Evolutionary conservation across 2,329 filamentous ascomycete species (phyloP).

Genomic region (Fusarium brevicatenulatum): DNA sequence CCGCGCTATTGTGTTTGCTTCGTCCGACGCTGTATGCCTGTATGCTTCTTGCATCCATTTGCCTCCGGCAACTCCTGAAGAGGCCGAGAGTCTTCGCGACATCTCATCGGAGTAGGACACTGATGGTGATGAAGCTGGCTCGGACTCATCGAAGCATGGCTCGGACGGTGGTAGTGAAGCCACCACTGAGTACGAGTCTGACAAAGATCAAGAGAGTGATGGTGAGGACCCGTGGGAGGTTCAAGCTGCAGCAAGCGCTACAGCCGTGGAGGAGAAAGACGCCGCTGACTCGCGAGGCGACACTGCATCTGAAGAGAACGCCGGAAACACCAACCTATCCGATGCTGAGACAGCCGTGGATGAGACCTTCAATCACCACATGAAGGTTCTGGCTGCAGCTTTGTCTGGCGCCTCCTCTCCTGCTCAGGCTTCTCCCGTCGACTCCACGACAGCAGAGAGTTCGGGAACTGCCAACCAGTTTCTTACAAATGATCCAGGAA

Average conservation of each 20-base stretch:
- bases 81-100: not conserved
- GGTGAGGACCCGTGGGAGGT: not conserved
- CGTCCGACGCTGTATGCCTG: accelerated
- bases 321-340: no score
- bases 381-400: not conserved
- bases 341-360: not conserved
- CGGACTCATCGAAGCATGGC: not conserved
- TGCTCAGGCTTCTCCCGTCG: not conserved
- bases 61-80: not conserved
- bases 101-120: not conserved
- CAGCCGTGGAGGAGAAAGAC: not conserved
- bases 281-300: not conserved
- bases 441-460: not conserved
- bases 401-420: not conserved
- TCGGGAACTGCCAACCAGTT: not conserved
- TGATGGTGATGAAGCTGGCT: not conserved
- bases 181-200: not conserved
- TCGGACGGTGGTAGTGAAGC: not conserved
- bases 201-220: not conserved
- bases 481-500: not conserved
- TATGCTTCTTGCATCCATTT: not conserved
- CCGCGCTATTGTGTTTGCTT: not conserved
- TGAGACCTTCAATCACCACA: not conserved
- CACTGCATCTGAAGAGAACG: not conserved
- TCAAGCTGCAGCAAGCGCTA: not conserved